phyloP scores from a whole-genome alignment of 345 rosid species.

The Odontarrhena argentea region DNA sequence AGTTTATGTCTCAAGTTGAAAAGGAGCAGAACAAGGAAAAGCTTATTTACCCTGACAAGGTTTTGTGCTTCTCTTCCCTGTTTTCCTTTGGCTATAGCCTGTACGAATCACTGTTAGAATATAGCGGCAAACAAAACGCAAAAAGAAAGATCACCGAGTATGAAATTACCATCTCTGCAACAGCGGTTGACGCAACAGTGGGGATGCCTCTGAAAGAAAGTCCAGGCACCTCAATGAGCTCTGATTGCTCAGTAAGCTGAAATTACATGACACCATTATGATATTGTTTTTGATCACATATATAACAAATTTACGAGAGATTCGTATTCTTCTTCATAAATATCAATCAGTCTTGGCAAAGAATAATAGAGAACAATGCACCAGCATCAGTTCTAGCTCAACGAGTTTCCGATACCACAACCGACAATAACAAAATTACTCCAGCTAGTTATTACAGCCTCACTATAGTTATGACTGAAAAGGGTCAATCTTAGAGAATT shows the following conservation, averaged over 20 bases:
- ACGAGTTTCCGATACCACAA: no score
- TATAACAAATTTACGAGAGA: neutral
- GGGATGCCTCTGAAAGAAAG: slow-evolving; percentile 52
- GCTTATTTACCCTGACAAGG: slow-evolving; percentile 52
- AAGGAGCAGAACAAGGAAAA: slow-evolving; percentile 6
- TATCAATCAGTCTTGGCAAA: neutral
- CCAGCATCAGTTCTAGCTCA: no score
- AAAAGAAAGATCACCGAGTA: neutral
- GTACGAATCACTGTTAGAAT: slow-evolving; percentile 15
- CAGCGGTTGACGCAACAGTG: slow-evolving; percentile 56
- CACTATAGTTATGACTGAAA: no score
- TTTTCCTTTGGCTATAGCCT: slow-evolving; percentile 82
- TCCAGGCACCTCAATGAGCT: slow-evolving; percentile 56
- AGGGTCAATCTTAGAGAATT: no score
- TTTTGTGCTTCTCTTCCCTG: slow-evolving; percentile 97
- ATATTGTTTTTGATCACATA: slow-evolving; percentile 4
- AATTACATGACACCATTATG: slow-evolving; percentile 5
- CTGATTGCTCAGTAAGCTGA: slow-evolving; percentile 75
- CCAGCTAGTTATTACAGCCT: no score
- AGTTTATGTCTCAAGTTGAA: slow-evolving; percentile 7
- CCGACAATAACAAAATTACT: no score
- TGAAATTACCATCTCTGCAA: slow-evolving; percentile 75
- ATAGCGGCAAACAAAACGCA: neutral
- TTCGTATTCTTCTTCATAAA: neutral
- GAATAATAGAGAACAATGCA: no score